Conservation (phyloP, 2,329 filamentous ascomycete genomes). For the Plectosphaerella cucumerina region DNA sequence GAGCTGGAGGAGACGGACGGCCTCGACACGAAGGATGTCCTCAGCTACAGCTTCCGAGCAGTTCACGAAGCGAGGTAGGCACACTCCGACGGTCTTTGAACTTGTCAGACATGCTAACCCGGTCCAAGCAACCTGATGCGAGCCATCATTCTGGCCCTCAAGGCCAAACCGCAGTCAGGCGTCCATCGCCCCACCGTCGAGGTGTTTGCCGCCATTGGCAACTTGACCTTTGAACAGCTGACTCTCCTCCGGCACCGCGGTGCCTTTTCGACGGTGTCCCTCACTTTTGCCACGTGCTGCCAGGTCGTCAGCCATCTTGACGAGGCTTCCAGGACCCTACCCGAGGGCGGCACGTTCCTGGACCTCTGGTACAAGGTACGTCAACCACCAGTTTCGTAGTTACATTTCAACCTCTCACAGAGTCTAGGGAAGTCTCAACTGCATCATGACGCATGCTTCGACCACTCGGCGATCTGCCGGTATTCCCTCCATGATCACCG, state of each 20-base stretch:
- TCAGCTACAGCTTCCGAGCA: slow-evolving; percentile 93
- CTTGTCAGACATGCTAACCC: neutral
- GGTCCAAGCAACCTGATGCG: slow-evolving; percentile 63
- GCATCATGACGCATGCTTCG: slow-evolving; percentile 71
- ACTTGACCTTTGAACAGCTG: slow-evolving; percentile 76
- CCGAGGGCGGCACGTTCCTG: slow-evolving; percentile 40
- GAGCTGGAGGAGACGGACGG: slow-evolving; percentile 69
- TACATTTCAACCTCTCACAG: slow-evolving; percentile 9
- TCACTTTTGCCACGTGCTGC: slow-evolving; percentile 82
- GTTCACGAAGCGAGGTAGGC: slow-evolving; percentile 86
- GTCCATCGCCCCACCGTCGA: slow-evolving; percentile 43
- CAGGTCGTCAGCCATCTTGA: slow-evolving; percentile 51
- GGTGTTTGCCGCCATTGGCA: slow-evolving; percentile 64
- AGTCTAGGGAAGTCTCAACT: slow-evolving; percentile 56
- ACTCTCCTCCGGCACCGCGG: slow-evolving; percentile 82
- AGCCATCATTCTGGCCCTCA: slow-evolving; percentile 51
- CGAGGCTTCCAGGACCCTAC: slow-evolving; percentile 9
- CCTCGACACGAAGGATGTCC: slow-evolving; percentile 77
- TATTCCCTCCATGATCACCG: slow-evolving; percentile 80
- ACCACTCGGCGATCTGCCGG: slow-evolving; percentile 90
- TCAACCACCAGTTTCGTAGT: neutral
- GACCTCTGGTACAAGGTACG: slow-evolving; percentile 66
- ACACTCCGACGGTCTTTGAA: neutral
- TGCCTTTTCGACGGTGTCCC: slow-evolving; percentile 87
- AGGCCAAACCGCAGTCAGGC: slow-evolving; percentile 37